Base-by-base conservation (phyloP, 257 asterid genomes). In the Datura wrightii region DNA sequence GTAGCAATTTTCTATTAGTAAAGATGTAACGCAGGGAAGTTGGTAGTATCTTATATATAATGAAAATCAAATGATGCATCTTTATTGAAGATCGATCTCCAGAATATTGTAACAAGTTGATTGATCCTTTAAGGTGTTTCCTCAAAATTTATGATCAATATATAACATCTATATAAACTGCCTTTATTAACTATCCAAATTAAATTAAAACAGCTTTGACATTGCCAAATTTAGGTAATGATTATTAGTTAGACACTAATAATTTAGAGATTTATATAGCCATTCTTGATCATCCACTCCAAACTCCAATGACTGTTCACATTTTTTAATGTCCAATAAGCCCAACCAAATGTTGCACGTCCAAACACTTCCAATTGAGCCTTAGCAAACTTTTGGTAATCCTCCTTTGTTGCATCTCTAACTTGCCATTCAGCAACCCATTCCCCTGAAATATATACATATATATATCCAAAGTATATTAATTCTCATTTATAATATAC, bases 381-480 rank as follows among this genome's bases (percentile, higher is more conserved):
- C 13, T 67, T 54, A 3, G 87, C 96, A 19, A 83, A 94, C 41
- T 84, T 87, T 58, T 88, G 90, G 79, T 89, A 93, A 24, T 94
- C 97, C 59, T 87, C 92, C 66, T 93, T 89, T 5, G 86, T 78
- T 84, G 94, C 95, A 8, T 59, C 65, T 15, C 71, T 46, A 16
- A 93, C 89, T 87, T 80, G 87, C 97, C 96, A 94, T 89, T 93
- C 98, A 3, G 92, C 93, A 8, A 86, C 94, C 98, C 98, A 94
- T 89, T 93, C 98, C 41, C 98, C 98, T 94, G 83, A 48, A 54
- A 84, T 19, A 50, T 24, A 80, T 34, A 2, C 86, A 0, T n/a
- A 34, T 11, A n/a, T 65, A 66, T 19, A 13, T 66, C 31, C 31
- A 5, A 19, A 14, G 1, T 10, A 50, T 31, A 31, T 4, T 63